These are phyloP conservation scores for Graphilbum ipis-grandicollis DNA, from an alignment of 2,329 filamentous ascomycete genomes.

Conservation along the genomic window DNA sequence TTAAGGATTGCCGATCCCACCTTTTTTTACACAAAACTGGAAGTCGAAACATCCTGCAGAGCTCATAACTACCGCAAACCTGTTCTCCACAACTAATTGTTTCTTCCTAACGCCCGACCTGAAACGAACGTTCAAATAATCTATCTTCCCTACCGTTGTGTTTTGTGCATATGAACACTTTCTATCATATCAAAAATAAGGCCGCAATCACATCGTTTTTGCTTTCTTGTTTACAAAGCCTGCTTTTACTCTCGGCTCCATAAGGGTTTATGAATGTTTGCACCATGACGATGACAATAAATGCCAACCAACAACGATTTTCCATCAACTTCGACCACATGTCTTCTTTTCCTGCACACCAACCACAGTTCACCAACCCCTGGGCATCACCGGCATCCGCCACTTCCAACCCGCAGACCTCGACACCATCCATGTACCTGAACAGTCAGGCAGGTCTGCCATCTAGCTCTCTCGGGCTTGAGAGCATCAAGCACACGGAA, in stretches of 20 bases:
- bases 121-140: conserved; percentile 7
- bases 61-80: not conserved
- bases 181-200: too few relatives aligned
- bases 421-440: conserved; percentile 46
- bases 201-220: too few relatives aligned
- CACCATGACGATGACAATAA: conserved; percentile 90
- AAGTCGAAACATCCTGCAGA: not conserved
- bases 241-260: too few relatives aligned
- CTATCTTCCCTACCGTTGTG: too few relatives aligned
- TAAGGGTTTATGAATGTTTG: conserved; percentile 1
- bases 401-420: conserved; percentile 23
- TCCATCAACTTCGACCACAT: conserved; percentile 67
- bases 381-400: conserved; percentile 50
- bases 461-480: conserved; percentile 39
- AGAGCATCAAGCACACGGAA: conserved; percentile 38
- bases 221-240: too few relatives aligned
- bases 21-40: not conserved
- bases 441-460: conserved; percentile 37
- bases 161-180: too few relatives aligned
- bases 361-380: conserved; percentile 75
- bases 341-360: conserved; percentile 45
- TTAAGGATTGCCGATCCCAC: conserved; percentile 44
- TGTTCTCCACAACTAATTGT: not conserved
- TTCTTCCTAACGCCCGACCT: conserved; percentile 9
- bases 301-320: conserved; percentile 69